Conservation (phyloP, 1,139 yeast genomes). For the Lodderomyces elongisporus region DNA sequence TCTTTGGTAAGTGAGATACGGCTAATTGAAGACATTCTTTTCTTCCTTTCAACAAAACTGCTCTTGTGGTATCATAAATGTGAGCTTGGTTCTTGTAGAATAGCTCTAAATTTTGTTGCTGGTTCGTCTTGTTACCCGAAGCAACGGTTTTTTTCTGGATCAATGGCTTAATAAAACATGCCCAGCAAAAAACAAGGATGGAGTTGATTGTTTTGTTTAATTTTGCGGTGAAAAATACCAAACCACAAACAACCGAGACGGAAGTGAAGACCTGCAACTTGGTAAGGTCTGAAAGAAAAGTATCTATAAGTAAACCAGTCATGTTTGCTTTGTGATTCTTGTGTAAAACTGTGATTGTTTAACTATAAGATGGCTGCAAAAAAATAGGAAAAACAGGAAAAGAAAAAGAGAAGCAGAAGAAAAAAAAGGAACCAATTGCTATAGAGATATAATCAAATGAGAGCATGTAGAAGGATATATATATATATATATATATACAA, state of each 20-base stretch:
- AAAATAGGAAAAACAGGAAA: no score
- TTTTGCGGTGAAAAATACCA: conserved; percentile 16
- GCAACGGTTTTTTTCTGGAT: conserved; percentile 22
- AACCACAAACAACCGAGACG: conserved; percentile 15
- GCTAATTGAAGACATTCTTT: conserved; percentile 60
- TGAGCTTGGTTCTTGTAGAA: conserved; percentile 75
- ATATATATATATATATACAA: no score
- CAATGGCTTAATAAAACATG: conserved; percentile 70
- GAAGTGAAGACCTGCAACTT: conserved; percentile 14
- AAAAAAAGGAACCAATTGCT: background rate
- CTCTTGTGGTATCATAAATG: conserved; percentile 67
- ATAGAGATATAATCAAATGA: background rate
- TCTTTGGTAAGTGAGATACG: conserved; percentile 45
- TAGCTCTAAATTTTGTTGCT: conserved; percentile 61
- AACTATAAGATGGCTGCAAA: conserved; percentile 2
- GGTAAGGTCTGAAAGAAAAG: conserved; percentile 12
- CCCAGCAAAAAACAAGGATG: conserved; percentile 38
- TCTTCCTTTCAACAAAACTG: conserved; percentile 63
- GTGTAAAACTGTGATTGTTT: background rate
- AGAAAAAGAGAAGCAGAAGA: background rate
- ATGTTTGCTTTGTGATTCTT: conserved; percentile 6
- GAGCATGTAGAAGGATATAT: background rate
- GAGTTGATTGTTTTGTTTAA: conserved; percentile 26
- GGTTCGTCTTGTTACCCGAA: conserved; percentile 18
- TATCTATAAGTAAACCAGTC: conserved; percentile 11